phyloP scores from a whole-genome alignment of 2,329 filamentous ascomycete genomes.

The Dothiorella sarmentorum region DNA sequence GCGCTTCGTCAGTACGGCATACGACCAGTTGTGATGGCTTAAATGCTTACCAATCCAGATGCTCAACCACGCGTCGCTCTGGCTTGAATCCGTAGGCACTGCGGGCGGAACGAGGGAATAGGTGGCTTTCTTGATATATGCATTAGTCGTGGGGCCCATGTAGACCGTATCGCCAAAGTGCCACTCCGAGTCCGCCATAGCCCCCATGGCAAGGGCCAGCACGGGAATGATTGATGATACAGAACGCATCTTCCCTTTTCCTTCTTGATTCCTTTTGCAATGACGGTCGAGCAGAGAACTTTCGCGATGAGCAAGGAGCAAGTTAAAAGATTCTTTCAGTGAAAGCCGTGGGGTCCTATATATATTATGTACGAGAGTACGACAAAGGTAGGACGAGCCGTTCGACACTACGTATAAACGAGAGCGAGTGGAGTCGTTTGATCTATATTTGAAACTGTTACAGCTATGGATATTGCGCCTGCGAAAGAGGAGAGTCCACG shows the following conservation, averaged over 20 bases:
- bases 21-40: neutral
- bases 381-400: too few species aligned
- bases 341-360: too few species aligned
- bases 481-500: too few species aligned
- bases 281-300: neutral
- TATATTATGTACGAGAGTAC: neutral
- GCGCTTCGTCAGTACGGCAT: neutral
- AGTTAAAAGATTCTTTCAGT: neutral
- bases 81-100: neutral
- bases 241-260: neutral
- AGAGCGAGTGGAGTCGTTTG: neutral
- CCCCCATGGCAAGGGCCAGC: neutral
- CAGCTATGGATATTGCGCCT: too few species aligned
- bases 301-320: neutral
- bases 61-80: neutral
- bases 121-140: conserved; percentile 11
- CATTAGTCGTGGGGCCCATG: conserved; percentile 11
- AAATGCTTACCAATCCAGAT: conserved; percentile 14
- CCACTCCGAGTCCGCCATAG: neutral
- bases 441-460: neutral
- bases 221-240: neutral
- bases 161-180: conserved; percentile 13
- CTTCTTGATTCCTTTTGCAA: too few species aligned
- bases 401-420: neutral
- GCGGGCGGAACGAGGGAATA: conserved; percentile 1